Conservation (phyloP, 2,329 filamentous ascomycete genomes). For the Harringtonia aguacate region DNA sequence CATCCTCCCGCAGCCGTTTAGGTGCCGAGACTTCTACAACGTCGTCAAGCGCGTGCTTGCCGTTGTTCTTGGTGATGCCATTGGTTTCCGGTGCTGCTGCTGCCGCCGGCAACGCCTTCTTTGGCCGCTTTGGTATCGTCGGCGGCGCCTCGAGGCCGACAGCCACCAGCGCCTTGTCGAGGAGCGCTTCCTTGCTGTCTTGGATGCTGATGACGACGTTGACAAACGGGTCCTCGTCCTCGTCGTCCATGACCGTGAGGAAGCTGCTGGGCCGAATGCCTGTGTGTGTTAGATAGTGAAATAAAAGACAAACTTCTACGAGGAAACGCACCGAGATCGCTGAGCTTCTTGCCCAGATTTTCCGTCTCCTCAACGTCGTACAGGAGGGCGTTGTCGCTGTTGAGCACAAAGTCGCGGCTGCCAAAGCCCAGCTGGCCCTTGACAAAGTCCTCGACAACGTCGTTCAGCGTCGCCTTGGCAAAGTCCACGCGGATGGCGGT, state of each 20-base stretch:
- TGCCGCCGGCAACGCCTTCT: constrained; percentile 21
- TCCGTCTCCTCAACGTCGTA: constrained; percentile 87
- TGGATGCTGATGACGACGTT: constrained; percentile 67
- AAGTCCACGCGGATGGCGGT: constrained; percentile 58
- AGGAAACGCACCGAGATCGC: constrained; percentile 53
- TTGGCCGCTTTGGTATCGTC: constrained; percentile 43
- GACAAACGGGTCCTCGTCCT: constrained; percentile 62
- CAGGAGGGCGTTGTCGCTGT: constrained; percentile 63
- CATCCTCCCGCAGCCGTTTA: constrained; percentile 37
- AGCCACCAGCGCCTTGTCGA: constrained; percentile 45
- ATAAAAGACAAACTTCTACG: neutral
- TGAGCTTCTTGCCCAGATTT: constrained; percentile 70
- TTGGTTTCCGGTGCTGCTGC: constrained; percentile 23
- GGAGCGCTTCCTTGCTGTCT: constrained; percentile 33
- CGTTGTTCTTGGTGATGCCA: constrained; percentile 27
- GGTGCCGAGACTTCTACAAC: constrained; percentile 16
- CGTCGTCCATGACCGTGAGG: constrained; percentile 75
- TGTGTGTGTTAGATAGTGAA: constrained; percentile 15
- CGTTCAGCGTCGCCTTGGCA: constrained; percentile 60
- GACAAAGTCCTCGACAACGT: constrained; percentile 69
- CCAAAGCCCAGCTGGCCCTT: constrained; percentile 62
- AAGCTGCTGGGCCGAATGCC: constrained; percentile 64
- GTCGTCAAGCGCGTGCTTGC: constrained; percentile 20
- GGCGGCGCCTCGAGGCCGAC: constrained; percentile 29
- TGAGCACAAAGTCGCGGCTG: constrained; percentile 63